A percentile compares a stretch with the other conserved stretches of the same genome.
These are phyloP conservation scores for Pestalotiopsis sp. DNA, from an alignment of 2,329 filamentous ascomycete genomes.

Conservation along the genomic window DNA sequence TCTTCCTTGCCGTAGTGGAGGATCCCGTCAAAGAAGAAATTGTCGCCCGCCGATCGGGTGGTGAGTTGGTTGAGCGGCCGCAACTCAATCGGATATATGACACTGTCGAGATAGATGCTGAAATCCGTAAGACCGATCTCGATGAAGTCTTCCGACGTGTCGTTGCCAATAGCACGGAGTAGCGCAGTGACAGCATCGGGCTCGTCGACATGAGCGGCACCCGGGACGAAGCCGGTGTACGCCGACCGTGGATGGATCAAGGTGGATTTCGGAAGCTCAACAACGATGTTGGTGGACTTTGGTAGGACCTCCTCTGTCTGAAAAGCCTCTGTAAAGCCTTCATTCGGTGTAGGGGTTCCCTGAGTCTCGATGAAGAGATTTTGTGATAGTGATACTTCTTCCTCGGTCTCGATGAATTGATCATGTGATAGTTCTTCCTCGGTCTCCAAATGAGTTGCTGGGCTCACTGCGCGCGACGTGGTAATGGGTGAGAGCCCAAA, in stretches of 20 bases:
- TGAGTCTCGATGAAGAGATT: neutral
- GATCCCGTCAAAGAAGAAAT: conserved; percentile 62
- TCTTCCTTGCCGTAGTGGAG: conserved; percentile 45
- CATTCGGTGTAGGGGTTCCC: neutral
- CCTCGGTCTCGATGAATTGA: neutral
- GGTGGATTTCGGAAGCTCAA: conserved; percentile 24
- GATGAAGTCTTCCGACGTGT: conserved; percentile 32
- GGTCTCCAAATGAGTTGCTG: neutral
- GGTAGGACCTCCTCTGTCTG: neutral
- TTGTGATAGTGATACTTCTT: neutral
- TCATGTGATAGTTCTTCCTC: neutral
- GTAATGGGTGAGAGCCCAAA: neutral
- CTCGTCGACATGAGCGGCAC: conserved; percentile 29
- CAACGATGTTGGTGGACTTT: conserved; percentile 14
- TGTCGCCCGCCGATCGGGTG: conserved; percentile 34
- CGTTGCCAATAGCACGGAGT: conserved; percentile 22
- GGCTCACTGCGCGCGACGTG: neutral
- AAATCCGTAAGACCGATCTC: conserved; percentile 62
- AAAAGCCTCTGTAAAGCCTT: neutral
- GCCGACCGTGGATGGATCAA: conserved; percentile 25
- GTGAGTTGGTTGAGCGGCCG: conserved; percentile 56
- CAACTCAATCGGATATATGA: conserved; percentile 49
- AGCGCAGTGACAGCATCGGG: conserved; percentile 32
- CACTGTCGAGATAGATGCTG: conserved; percentile 52
- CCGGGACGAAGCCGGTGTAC: conserved; percentile 28